Percentiles rank a stretch among this genome's conserved stretches.
Conservation (phyloP, 352 stramenopile species). For the Phytophthora citrophthora region DNA sequence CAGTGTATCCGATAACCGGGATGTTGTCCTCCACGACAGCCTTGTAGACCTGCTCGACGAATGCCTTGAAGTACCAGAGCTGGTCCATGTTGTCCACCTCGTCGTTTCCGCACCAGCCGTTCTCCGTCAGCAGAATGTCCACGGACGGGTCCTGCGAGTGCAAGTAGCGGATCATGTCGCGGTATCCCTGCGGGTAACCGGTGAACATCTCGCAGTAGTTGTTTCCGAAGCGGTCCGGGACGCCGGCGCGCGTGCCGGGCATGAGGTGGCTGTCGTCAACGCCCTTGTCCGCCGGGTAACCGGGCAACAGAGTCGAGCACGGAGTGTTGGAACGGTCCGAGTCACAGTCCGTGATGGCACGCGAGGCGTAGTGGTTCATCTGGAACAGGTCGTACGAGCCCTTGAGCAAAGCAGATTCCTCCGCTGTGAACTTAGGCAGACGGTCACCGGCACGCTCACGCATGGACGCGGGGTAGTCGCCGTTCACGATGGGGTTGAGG, state of each 20-base stretch:
- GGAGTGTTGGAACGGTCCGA: constrained; percentile 36
- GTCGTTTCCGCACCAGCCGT: constrained; percentile 52
- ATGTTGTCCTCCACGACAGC: constrained; percentile 46
- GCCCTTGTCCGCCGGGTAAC: constrained; percentile 48
- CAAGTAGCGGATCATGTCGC: constrained; percentile 45
- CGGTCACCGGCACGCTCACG: constrained; percentile 72
- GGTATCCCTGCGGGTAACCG: constrained; percentile 50
- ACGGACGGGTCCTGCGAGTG: constrained; percentile 44
- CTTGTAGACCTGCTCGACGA: constrained; percentile 49
- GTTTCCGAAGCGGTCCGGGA: constrained; percentile 38
- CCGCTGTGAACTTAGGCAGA: constrained; percentile 88
- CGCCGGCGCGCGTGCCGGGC: constrained; percentile 57
- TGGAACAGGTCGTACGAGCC: constrained; percentile 95
- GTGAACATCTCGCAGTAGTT: constrained; percentile 51
- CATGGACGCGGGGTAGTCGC: constrained; percentile 94
- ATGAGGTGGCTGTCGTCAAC: constrained; percentile 58
- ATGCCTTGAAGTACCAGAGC: constrained; percentile 51
- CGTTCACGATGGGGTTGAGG: constrained; percentile 89
- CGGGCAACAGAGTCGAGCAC: constrained; percentile 36
- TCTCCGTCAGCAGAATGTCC: constrained; percentile 52
- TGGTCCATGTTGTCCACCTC: constrained; percentile 53
- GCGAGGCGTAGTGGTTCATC: constrained; percentile 94
- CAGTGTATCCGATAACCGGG: constrained; percentile 38
- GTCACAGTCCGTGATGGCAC: constrained; percentile 61
- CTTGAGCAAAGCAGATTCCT: constrained; percentile 73